Evolutionary conservation across 192 early-diverging fungal species (phyloP).

Genomic region (Backusella westeae): DNA sequence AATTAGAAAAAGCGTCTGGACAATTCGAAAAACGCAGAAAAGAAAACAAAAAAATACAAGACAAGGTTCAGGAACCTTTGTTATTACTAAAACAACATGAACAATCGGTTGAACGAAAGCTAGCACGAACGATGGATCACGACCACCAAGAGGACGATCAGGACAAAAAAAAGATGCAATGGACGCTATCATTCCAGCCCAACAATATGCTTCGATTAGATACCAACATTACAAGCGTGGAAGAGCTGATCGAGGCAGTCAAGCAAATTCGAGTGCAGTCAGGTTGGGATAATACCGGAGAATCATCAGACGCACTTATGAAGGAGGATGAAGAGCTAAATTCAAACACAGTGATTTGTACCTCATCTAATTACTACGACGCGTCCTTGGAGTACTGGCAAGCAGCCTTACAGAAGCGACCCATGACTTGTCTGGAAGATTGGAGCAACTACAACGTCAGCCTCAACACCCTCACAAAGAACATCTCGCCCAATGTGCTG

Average conservation of each 20-base stretch:
- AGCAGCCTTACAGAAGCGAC: conserved; percentile 2
- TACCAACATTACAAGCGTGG: conserved; percentile 38
- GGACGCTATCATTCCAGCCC: conserved; percentile 37
- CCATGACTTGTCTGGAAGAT: conserved; percentile 5
- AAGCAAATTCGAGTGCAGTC: conserved; percentile 19
- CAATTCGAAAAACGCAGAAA: conserved; percentile 32
- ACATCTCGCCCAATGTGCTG: conserved; percentile 25
- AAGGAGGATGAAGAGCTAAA: conserved; percentile 9
- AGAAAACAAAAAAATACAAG: not conserved
- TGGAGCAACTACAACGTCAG: conserved; percentile 16
- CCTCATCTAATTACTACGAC: not conserved
- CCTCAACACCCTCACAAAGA: conserved; percentile 16
- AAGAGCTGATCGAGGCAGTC: conserved; percentile 38
- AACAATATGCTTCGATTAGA: conserved; percentile 30
- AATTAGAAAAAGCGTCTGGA: conserved; percentile 35
- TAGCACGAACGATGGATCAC: not conserved
- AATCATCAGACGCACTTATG: not conserved
- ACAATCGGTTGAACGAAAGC: not conserved
- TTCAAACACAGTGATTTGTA: conserved; percentile 11
- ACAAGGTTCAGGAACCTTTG: not conserved
- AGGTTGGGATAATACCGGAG: not conserved
- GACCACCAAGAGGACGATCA: not conserved
- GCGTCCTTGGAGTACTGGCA: conserved; percentile 25
- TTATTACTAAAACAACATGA: conserved; percentile 1
- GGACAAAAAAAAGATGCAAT: conserved; percentile 23